Conservation (phyloP, 23 red algal species). For the Gracilaria domingensis region DNA sequence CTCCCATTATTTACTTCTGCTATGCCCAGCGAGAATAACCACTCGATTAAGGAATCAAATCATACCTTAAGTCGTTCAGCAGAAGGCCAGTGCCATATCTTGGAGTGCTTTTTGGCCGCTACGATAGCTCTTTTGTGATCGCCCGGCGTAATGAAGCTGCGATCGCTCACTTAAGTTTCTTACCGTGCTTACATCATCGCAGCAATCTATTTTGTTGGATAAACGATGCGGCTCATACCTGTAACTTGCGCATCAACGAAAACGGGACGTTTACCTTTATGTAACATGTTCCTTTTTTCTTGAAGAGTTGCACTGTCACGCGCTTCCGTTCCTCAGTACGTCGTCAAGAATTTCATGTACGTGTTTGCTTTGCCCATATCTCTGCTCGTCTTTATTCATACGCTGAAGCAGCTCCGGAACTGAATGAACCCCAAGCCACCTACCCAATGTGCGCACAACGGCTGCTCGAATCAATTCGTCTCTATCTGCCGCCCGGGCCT, state of each 20-base stretch:
- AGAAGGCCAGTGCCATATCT: background rate
- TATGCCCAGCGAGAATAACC: background rate
- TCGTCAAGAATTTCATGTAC: conserved; percentile 52
- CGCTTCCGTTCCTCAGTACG: background rate
- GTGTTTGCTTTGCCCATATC: conserved; percentile 32
- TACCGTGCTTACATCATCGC: background rate
- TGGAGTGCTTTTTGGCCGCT: background rate
- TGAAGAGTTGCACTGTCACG: background rate
- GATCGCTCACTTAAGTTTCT: background rate
- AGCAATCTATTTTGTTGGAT: background rate
- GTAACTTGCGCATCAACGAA: conserved; percentile 3
- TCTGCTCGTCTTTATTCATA: conserved; percentile 34
- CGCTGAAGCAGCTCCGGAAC: conserved; percentile 14
- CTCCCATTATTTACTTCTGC: background rate
- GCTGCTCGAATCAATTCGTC: conserved; percentile 63
- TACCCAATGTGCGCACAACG: conserved; percentile 52
- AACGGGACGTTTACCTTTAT: background rate
- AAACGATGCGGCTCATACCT: background rate
- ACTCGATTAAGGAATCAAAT: background rate
- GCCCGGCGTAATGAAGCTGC: background rate
- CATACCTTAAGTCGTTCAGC: background rate
- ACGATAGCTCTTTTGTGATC: background rate
- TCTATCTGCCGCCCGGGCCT: conserved; percentile 30
- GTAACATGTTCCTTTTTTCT: background rate
- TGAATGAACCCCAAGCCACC: conserved; percentile 33